Base-by-base conservation (phyloP, 495 filamentous ascomycete species). In the Thermothielavioides terrestris region DNA sequence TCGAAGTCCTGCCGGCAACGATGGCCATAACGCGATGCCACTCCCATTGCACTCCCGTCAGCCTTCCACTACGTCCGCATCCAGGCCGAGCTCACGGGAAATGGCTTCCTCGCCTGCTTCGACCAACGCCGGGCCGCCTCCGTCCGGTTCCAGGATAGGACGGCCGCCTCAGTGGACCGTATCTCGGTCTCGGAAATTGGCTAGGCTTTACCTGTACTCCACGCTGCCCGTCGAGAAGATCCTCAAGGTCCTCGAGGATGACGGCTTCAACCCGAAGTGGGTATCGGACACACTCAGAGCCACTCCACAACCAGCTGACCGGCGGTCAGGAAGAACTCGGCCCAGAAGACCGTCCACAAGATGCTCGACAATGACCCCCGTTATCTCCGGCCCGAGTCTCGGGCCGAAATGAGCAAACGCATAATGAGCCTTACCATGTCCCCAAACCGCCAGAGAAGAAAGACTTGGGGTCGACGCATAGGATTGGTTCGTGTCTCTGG, bases 341-440 rank as follows among this genome's bases (percentile, higher is more conserved):
- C 71, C 12, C 71, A 74, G 46, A 74, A 74, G 49, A 70, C 66
- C 27, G 68, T 73, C 34, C 69, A 74, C 28, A 61, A 60, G 30
- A 66, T 71, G 53, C 61, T 74, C 21, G 71, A 71, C 37, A 71
- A 74, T 40, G 71, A 74, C 23, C 66, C 71, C 26, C 67, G 70
- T 10, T 72, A 69, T 58, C 61, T 74, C 18, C 63, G 70, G n/a
- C 70, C 71, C 0, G 70, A 68, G 43, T 67, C 67, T 15, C 64
- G 70, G 14, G 52, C 62, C 4, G 71, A 74, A 28, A 71, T 72
- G 60, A 60, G 53, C 46, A 59, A 61, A 17, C 68, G 71, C 14
- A 66, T 72, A 28, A 49, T 46, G 20, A 61, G 59, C 46, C 59
- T 73, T 3, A 46, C 44, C 22, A 36, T 6, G 4, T 65, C 58